Evolutionary conservation across 257 asterid species (phyloP).

Genomic region (Solanum ossicruentum): DNA sequence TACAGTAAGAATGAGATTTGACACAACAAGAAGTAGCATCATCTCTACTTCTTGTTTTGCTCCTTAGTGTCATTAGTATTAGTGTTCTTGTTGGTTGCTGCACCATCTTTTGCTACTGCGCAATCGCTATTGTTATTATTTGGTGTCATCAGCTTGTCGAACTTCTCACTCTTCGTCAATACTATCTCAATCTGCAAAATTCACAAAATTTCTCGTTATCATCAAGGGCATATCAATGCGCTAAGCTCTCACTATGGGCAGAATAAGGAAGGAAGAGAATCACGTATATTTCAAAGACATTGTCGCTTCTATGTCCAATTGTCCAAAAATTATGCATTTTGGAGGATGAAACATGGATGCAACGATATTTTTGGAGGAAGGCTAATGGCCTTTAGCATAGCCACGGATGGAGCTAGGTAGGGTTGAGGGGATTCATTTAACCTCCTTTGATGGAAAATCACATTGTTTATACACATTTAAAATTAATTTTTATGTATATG

Average conservation of each 20-base stretch:
- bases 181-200: slow-evolving; percentile 55
- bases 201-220: not conserved
- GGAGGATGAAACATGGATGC: not conserved
- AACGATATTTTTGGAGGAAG: not conserved
- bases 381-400: not conserved
- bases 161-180: slow-evolving; percentile 70
- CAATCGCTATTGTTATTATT: not conserved
- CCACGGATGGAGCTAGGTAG: not conserved
- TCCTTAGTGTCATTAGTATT: slow-evolving; percentile 11
- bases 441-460: not conserved
- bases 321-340: not conserved
- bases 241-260: not conserved
- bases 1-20: slow-evolving; percentile 9
- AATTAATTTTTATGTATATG: not conserved
- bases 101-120: not conserved
- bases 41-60: slow-evolving; percentile 30
- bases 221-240: not conserved
- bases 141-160: slow-evolving; percentile 49
- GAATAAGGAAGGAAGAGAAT: not conserved
- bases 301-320: not conserved
- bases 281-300: not conserved
- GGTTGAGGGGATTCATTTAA: not conserved
- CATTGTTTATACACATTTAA: not conserved
- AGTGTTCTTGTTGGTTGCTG: not conserved
- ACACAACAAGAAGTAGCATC: not conserved